Conservation (phyloP, 75 land plant genomes). For the Azolla pinnata region DNA sequence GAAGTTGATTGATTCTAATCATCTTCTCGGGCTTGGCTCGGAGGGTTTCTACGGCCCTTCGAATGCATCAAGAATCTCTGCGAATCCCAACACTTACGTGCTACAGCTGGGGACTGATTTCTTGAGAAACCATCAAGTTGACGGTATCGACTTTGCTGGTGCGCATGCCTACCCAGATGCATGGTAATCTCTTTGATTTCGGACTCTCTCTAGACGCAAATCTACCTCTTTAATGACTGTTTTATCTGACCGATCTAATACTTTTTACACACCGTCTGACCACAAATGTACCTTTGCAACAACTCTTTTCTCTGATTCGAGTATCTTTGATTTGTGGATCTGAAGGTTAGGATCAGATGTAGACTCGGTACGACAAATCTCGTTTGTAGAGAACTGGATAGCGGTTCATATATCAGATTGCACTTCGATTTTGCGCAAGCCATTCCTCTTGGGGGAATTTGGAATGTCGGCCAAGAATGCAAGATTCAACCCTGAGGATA, state of each 20-base stretch:
- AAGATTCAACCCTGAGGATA: conserved; percentile 20
- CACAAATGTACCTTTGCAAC: too few relatives aligned
- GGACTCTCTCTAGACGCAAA: conserved; percentile 3
- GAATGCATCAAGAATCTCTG: conserved; percentile 20
- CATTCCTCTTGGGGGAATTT: conserved; percentile 68
- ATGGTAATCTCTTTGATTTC: conserved; percentile 36
- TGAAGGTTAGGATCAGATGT: conserved; percentile 12
- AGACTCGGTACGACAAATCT: conserved; percentile 27
- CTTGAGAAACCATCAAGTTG: conserved; percentile 37
- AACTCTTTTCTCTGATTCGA: not conserved
- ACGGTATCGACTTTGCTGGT: conserved; percentile 62
- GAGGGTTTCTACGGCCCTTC: conserved; percentile 52
- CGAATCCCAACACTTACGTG: conserved; percentile 56
- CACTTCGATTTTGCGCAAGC: conserved; percentile 44
- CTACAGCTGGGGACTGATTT: conserved; percentile 58
- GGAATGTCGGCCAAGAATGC: conserved; percentile 31
- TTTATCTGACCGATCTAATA: too few relatives aligned
- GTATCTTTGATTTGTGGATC: not conserved
- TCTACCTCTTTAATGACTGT: too few relatives aligned
- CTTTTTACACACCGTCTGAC: too few relatives aligned
- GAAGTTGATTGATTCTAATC: conserved; percentile 43
- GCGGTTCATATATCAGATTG: conserved; percentile 50
- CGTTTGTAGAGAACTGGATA: conserved; percentile 49
- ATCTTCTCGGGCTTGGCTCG: conserved; percentile 46
- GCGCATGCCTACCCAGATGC: conserved; percentile 72